These are phyloP conservation scores for Planoprotostelium fungivorum DNA, from an alignment of 78 protist species.

Conservation along the genomic window DNA sequence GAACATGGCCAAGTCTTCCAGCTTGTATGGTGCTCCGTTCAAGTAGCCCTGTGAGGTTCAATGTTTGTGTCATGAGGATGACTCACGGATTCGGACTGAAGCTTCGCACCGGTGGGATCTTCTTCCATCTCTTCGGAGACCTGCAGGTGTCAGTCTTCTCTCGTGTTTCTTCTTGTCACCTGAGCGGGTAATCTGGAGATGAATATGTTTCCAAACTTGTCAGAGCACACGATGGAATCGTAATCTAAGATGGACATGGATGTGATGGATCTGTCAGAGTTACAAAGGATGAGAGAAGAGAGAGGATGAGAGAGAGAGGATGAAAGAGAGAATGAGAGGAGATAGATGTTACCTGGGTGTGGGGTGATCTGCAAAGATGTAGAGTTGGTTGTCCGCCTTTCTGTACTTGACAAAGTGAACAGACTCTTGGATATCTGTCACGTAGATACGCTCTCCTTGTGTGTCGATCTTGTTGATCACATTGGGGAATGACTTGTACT, in stretches of 20 bases:
- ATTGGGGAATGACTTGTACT: constrained; percentile 61
- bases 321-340: not conserved
- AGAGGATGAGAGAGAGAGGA: too few species aligned
- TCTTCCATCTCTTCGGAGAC: constrained; percentile 71
- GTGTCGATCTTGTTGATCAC: constrained; percentile 33
- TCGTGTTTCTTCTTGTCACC: not conserved
- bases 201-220: constrained; percentile 88
- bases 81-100: constrained; percentile 44
- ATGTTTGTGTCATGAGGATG: not conserved
- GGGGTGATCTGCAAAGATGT: constrained; percentile 88
- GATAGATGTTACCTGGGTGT: constrained; percentile 64
- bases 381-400: constrained; percentile 57
- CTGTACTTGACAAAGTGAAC: constrained; percentile 73
- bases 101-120: constrained; percentile 65
- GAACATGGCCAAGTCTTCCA: constrained; percentile 48
- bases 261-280: constrained; percentile 48
- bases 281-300: not conserved
- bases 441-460: constrained; percentile 76
- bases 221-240: constrained; percentile 85
- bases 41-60: constrained; percentile 14
- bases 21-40: constrained; percentile 74
- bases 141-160: not conserved
- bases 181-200: constrained; percentile 74
- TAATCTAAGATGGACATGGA: constrained; percentile 70
- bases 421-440: constrained; percentile 85